Evolutionary conservation across 441 rosid species (phyloP), one percentile per base, ranked within the genome.

Genomic region (Euphorbia neoarborescens): DNA sequence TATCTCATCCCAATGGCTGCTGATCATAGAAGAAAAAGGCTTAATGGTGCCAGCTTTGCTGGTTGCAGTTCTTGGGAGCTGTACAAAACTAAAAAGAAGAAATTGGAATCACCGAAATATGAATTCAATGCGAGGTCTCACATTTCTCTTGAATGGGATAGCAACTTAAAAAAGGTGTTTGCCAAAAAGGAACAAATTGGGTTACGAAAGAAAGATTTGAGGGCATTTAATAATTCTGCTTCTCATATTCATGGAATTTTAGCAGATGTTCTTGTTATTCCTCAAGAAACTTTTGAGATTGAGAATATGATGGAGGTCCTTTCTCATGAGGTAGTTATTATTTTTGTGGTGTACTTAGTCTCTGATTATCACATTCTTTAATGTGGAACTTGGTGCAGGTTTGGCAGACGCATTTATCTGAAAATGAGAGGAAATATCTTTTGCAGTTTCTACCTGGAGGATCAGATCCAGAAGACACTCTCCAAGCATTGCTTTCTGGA

Each of bases 161-260:
- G 79, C 65, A 81, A 70, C 66, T 71, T 72, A 51, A 85, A 81
- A 58, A 83, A 71, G 70, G 98, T 94, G 44, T 81, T 90, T 72
- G 91, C 99, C 68, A 94, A 80, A 83, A 88, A 69, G 87, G 98
- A 89, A 57, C 99, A 94, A 81, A 79, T 94, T 78, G 96, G 92
- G 24, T 56, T 94, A 42, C 83, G 88, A 75, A 63, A 73, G 71
- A 92, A 91, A 74, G 88, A 84, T 80, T 79, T 88, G 76, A 90
- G 84, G 80, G 81, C 87, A 37, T 88, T 85, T 80, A 63, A 73
- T 69, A 85, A 82, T 76, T 54, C 80, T 59, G 73, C 69, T 79
- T 80, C 86, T 38, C 81, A 67, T 57, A 71, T 75, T 68, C 85
- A 74, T 64, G 82, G 70, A 71, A 37, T 65, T 68, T 70, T 92